Evolutionary conservation across 768 basidiomycete genomes (phyloP), one percentile per base, ranked within the genome.

Genomic region (Butyriboletus loyo): DNA sequence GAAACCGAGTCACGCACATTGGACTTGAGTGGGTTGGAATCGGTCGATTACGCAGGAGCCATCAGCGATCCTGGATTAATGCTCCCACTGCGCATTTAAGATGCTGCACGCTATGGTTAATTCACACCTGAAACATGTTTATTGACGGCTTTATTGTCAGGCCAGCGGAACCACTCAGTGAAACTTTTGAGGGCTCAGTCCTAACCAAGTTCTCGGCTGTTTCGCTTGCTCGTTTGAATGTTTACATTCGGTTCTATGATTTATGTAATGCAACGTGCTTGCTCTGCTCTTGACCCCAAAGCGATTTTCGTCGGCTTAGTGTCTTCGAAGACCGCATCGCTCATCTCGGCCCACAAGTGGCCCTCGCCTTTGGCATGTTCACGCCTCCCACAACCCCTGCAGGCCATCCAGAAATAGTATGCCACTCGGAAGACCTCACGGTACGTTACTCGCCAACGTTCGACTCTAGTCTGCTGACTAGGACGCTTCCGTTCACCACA

Each of bases 341-440:
- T 27, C 28, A 15, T 15, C 17, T n/a, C 5, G 47, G 37, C n/a
- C n/a, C n/a, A 44, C 31, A n/a, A 11, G 25, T 48, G 19, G 39
- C 32, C 6, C 40, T n/a, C 17, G n/a, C n/a, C n/a, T n/a, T n/a
- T n/a, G n/a, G n/a, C n/a, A 42, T 43, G 24, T 27, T 31, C 36
- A 36, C 1, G 7, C 19, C 9, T 37, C 42, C 10, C 10, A 13
- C 10, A 21, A 32, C 34, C 36, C 2, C 13, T 13, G 13, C 19
- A 27, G 32, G 31, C 25, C 32, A 21, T 45, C 44, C 53, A 44
- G 58, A 50, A 60, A 60, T 57, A 51, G 59, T 24, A 42, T 36
- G 34, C 7, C 41, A 50, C 34, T 51, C 49, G 48, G 55, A 61
- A 57, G 25, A 30, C 22, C 21, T 6, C 40, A 22, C 6, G 22